phyloP scores from a whole-genome alignment of 164 flowering plant genomes.

The Akebia trifoliata region DNA sequence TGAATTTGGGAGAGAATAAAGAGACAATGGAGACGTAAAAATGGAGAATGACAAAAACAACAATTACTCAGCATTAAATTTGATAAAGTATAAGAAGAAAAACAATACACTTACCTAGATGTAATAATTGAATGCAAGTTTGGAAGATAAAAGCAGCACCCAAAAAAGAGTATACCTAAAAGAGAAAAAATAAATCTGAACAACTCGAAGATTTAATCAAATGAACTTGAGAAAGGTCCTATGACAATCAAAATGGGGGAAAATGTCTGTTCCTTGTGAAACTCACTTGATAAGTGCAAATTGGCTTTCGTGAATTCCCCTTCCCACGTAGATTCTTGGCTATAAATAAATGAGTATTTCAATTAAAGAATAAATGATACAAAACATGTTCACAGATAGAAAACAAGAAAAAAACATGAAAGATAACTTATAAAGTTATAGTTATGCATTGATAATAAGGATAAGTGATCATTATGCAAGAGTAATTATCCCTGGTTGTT shows the following conservation, averaged over 20 bases:
- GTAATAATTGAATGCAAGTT: constrained; percentile 75
- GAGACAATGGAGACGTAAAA: constrained; percentile 5
- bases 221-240: no score
- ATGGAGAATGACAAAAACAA: background rate
- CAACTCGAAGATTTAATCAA: no score
- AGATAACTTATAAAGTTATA: no score
- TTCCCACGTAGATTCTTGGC: constrained; percentile 93
- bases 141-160: constrained; percentile 69
- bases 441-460: no score
- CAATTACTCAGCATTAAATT: background rate
- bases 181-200: constrained; percentile 13
- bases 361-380: no score
- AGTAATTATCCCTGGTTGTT: no score
- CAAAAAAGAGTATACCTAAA: constrained; percentile 89
- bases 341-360: no score
- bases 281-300: constrained; percentile 87
- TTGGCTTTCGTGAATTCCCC: constrained; percentile 99
- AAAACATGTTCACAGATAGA: background rate
- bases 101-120: constrained; percentile 47
- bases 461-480: no score
- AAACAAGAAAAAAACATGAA: background rate
- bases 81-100: background rate
- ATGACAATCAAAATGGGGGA: background rate
- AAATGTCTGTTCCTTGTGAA: background rate
- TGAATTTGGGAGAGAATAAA: constrained; percentile 49